Evolutionary conservation across 78 protist genomes (phyloP), one percentile per base, ranked within the genome.

Genomic region (Monosiga brevicollis): DNA sequence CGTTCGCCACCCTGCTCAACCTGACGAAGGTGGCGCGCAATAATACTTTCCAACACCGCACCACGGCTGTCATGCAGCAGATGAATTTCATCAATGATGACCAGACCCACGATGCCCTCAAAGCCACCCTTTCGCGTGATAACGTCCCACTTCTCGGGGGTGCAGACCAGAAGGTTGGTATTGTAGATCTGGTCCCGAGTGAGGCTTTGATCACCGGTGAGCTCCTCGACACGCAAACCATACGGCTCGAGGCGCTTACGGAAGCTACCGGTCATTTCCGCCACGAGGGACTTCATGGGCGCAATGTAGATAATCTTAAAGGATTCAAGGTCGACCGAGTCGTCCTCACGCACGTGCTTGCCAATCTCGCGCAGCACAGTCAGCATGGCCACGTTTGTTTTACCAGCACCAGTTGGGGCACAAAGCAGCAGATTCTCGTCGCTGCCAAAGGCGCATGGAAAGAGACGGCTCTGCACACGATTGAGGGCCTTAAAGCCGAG

Each of bases 81-180:
- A 84, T 99, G 99, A 39, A 99, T 91, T 80, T 95, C 98, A 84
- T 96, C 98, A 42, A 96, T 92, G 83, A 96, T 92, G 32, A 95
- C 42, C 10, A 94, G 79, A 3, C 91, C 75, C 1, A 97, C 99
- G n/a, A 91, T 80, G 78, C 87, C 87, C 49, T 94, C 86, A 86
- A 87, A 86, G 39, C 95, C 96, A n/a, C 87, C 42, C 78, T 98
- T 97, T 73, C 99, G 88, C 23, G 99, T 97, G 85, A 99, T 86
- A 40, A 99, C 90, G 82, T 99, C 99, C 99, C 99, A 98, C 92
- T 99, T 99, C 90, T 99, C 99, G 24, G 99, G 99, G 62, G 99
- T 98, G 49, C 98, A 95, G 25, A 99, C 94, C 37, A 97, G 92
- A 42, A 97, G 37, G 77, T 97, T 97, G 35, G 99, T 95, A 34